phyloP scores from a whole-genome alignment of 2,329 filamentous ascomycete species.

The Alternaria gansuensis region DNA sequence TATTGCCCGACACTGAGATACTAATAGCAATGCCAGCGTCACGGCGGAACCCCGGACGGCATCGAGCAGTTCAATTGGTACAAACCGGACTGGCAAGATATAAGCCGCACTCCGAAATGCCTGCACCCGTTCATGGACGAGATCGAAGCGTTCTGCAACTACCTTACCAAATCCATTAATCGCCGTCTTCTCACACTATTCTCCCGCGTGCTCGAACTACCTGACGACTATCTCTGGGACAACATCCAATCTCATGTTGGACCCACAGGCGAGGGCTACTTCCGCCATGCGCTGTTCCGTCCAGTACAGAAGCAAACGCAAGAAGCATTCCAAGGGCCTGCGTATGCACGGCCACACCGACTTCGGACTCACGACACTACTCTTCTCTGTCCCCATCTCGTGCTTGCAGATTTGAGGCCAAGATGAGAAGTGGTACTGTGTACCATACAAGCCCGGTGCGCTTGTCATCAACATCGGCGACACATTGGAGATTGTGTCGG shows the following conservation, averaged over 20 bases:
- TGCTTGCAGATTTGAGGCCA: slow-evolving; percentile 39
- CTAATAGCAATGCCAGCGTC: slow-evolving; percentile 29
- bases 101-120: slow-evolving; percentile 57
- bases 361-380: slow-evolving; percentile 37
- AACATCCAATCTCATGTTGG: slow-evolving; percentile 34
- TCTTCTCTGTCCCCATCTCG: slow-evolving; percentile 39
- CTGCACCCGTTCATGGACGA: slow-evolving; percentile 62
- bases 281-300: slow-evolving; percentile 37
- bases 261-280: slow-evolving; percentile 37
- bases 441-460: slow-evolving; percentile 38
- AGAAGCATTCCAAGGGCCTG: slow-evolving; percentile 39
- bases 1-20: background rate
- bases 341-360: slow-evolving; percentile 47
- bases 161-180: slow-evolving; percentile 61
- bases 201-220: slow-evolving; percentile 36
- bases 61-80: slow-evolving; percentile 67
- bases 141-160: slow-evolving; percentile 58
- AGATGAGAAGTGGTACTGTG: slow-evolving; percentile 40
- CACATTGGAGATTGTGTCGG: slow-evolving; percentile 54
- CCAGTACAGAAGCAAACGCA: slow-evolving; percentile 36
- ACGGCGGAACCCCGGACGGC: slow-evolving; percentile 57
- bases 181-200: slow-evolving; percentile 46
- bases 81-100: slow-evolving; percentile 57
- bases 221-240: slow-evolving; percentile 37
- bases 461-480: slow-evolving; percentile 37